Evolutionary conservation across 495 filamentous ascomycete genomes (phyloP).

Genomic region (Penicillium goetzii): DNA sequence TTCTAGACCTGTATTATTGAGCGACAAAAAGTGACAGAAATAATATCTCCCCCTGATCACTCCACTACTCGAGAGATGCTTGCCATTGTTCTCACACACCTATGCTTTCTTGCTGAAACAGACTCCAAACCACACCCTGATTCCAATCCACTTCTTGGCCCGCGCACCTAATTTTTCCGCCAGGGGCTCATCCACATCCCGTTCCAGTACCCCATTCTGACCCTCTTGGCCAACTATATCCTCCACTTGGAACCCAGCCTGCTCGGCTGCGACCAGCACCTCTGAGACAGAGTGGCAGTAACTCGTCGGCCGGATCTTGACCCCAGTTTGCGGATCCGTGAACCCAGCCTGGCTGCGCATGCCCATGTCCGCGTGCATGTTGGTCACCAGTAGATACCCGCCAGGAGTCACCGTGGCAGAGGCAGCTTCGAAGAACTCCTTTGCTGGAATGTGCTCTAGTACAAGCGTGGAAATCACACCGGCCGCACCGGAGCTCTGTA

Average conservation of each 20-base stretch:
- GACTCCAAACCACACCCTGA: constrained; percentile 68
- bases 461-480: constrained; percentile 69
- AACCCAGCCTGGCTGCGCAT: constrained; percentile 67
- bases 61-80: neutral
- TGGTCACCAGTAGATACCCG: constrained; percentile 64
- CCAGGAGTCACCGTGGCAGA: constrained; percentile 51
- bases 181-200: constrained; percentile 54
- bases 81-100: neutral
- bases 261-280: constrained; percentile 57
- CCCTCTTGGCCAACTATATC: constrained; percentile 29
- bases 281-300: constrained; percentile 61
- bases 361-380: constrained; percentile 77
- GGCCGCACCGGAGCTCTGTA: constrained; percentile 32
- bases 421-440: constrained; percentile 58
- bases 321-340: constrained; percentile 56
- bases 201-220: constrained; percentile 38
- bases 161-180: constrained; percentile 56
- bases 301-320: constrained; percentile 66
- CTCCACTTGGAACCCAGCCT: constrained; percentile 55
- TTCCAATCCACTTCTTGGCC: constrained; percentile 70
- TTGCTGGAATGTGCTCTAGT: constrained; percentile 66
- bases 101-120: constrained; percentile 52
- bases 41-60: constrained; percentile 19
- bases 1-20: constrained; percentile 35
- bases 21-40: constrained; percentile 20